phyloP scores from a whole-genome alignment of 2,329 filamentous ascomycete species.

The Byssochlamys sp. region DNA sequence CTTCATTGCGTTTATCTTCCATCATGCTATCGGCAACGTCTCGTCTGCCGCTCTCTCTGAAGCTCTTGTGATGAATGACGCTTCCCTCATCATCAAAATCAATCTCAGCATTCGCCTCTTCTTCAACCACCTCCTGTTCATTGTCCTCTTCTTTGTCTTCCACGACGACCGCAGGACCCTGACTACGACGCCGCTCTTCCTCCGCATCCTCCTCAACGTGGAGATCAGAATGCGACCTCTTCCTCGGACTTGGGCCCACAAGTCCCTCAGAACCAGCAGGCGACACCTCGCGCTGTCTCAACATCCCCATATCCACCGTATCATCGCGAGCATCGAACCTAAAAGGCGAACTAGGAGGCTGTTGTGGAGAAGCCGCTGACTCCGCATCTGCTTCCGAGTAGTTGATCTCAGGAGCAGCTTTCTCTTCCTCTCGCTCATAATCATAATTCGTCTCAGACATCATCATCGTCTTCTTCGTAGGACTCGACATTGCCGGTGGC shows the following conservation, averaged over 20 bases:
- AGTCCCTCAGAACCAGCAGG: background rate
- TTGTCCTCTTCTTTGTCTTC: constrained; percentile 2
- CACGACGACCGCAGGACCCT: background rate
- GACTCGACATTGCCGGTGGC: constrained; percentile 12
- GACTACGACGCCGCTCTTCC: background rate
- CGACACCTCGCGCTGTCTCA: constrained; percentile 3
- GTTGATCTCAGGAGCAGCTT: constrained; percentile 10
- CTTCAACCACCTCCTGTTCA: background rate
- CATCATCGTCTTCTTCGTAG: constrained; percentile 15
- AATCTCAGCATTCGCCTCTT: constrained; percentile 16
- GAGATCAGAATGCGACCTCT: constrained; percentile 17
- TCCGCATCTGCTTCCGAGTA: constrained; percentile 12
- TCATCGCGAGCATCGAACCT: constrained; percentile 23
- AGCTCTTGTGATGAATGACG: constrained; percentile 12
- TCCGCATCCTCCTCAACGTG: constrained; percentile 13
- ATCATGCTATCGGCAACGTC: constrained; percentile 27
- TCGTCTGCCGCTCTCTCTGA: constrained; percentile 4
- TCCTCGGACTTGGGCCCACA: background rate
- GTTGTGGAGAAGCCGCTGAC: constrained; percentile 13
- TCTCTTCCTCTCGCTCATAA: constrained; percentile 7
- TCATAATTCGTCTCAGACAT: constrained; percentile 9
- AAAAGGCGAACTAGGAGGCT: constrained; percentile 30
- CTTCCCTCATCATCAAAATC: constrained; percentile 18
- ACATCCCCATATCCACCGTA: constrained; percentile 20
- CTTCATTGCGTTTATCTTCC: constrained; percentile 31